Base-by-base conservation (phyloP, 768 basidiomycete species). In the Cubamyces lactineus region DNA sequence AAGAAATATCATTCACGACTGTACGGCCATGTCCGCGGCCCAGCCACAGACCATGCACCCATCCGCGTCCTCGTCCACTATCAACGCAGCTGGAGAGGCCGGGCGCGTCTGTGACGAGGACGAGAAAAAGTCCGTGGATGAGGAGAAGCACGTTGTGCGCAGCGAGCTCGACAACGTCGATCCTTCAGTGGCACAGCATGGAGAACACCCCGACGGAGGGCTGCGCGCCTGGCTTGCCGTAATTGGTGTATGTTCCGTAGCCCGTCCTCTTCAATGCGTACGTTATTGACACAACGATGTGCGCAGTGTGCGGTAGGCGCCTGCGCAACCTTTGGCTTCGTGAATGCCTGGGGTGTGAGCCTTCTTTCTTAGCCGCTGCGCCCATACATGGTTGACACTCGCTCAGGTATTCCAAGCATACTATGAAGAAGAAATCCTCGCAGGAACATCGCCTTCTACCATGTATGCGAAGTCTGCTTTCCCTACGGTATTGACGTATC, bases 341-440 rank as follows among this genome's bases (percentile, higher is more conserved):
- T 89, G 3, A 91, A 89, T 66, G 82, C 86, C 0, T 90, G 88
- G 87, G 89, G 90, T 51, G 89, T 87, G 67, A 74, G 84, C 78
- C n/a, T 26, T 26, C 9, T 53, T 43, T 51, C 24, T 16, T 5
- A 23, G 4, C 8, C 2, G 41, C 42, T n/a, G 16, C 7, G 12
- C 12, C 45, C 2, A 6, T 47, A 24, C 5, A 39, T 23, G 15
- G 47, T 23, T 21, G 26, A 62, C 46, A 52, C 0, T 23, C 49
- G 26, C 28, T 17, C 53, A 91, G 88, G 79, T 85, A 23, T 91
- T 91, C 70, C 91, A 92, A 78, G 80, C 79, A 7, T 88, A 89
- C 69, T 91, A 92, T 64, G 78, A 88, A 65, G 73, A 80, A 38
- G 79, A 76, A 2, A 19, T 87, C 5, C 76, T 91, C 24, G 73